These are phyloP conservation scores for Cryptosporidium canis DNA, from an alignment of 169 alveolate genomes.

Conservation along the genomic window DNA sequence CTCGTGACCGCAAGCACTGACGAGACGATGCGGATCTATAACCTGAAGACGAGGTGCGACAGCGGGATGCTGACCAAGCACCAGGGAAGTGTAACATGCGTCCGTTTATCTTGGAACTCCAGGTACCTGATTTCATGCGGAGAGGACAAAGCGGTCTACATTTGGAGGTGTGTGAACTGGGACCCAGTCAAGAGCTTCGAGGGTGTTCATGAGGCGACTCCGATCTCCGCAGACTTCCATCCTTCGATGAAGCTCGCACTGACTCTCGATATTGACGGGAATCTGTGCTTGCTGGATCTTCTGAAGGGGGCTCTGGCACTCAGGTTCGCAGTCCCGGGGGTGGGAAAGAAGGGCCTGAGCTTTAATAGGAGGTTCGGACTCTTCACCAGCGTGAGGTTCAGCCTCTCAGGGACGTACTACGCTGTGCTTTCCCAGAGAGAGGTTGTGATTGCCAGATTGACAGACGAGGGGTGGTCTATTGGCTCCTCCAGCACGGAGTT, in stretches of 20 bases:
- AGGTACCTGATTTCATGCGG: constrained; percentile 54
- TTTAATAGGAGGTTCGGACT: neutral
- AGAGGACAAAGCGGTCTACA: constrained; percentile 33
- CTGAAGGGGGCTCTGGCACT: constrained; percentile 8
- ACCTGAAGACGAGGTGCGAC: constrained; percentile 56
- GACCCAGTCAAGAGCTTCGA: constrained; percentile 9
- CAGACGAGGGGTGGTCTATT: neutral
- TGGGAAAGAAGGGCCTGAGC: neutral
- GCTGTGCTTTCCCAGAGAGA: constrained; percentile 33
- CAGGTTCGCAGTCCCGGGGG: neutral
- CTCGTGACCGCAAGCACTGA: constrained; percentile 52
- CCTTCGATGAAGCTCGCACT: constrained; percentile 50
- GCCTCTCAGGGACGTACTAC: neutral
- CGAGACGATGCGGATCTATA: constrained; percentile 51
- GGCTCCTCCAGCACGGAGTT: neutral
- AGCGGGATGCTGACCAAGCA: constrained; percentile 45
- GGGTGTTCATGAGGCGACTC: constrained; percentile 4
- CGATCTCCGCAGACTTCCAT: constrained; percentile 58
- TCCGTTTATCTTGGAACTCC: constrained; percentile 1
- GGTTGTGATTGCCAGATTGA: neutral
- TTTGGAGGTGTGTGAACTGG: constrained; percentile 60
- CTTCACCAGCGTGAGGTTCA: neutral
- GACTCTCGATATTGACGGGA: constrained; percentile 30
- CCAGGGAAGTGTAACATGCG: constrained; percentile 19
- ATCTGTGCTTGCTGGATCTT: constrained; percentile 12